A percentile compares a stretch with the other conserved stretches of the same genome.
Conservation (phyloP, 305 asterid genomes). For the Euphrasia arctica region DNA sequence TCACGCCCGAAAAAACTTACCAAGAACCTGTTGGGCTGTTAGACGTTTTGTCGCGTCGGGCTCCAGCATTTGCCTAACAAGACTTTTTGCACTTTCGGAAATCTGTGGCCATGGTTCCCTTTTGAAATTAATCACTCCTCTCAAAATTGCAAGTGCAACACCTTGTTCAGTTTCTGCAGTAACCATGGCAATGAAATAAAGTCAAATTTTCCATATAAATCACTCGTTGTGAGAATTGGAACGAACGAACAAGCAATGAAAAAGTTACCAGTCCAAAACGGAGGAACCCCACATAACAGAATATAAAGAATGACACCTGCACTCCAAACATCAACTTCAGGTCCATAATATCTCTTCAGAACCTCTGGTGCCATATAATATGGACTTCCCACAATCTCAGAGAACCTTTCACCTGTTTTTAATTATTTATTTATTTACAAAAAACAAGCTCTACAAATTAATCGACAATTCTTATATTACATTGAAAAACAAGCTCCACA, state of each 20-base stretch:
- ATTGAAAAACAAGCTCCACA: neutral
- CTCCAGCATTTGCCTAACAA: conserved; percentile 89
- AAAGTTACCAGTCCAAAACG: conserved; percentile 84
- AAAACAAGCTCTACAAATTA: neutral
- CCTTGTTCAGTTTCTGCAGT: conserved; percentile 91
- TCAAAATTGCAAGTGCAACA: conserved; percentile 85
- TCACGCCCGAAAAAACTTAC: conserved; percentile 35
- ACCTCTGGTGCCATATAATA: conserved; percentile 95
- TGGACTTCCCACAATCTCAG: conserved; percentile 97
- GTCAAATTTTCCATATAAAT: conserved; percentile 16
- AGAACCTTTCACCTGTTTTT: conserved; percentile 61
- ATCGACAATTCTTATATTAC: neutral
- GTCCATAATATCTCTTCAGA: conserved; percentile 82
- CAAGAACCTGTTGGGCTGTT: conserved; percentile 96
- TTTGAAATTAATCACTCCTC: conserved; percentile 86
- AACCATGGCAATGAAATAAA: neutral
- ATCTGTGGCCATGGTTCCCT: conserved; percentile 99
- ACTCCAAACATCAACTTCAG: conserved; percentile 89
- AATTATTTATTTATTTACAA: neutral
- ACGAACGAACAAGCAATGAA: conserved; percentile 34
- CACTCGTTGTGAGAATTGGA: neutral
- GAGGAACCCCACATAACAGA: conserved; percentile 91
- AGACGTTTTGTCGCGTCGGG: conserved; percentile 82
- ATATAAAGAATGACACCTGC: conserved; percentile 88
- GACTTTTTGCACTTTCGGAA: conserved; percentile 83